phyloP scores from a whole-genome alignment of 768 basidiomycete species.

The Peribolospora baueri region DNA sequence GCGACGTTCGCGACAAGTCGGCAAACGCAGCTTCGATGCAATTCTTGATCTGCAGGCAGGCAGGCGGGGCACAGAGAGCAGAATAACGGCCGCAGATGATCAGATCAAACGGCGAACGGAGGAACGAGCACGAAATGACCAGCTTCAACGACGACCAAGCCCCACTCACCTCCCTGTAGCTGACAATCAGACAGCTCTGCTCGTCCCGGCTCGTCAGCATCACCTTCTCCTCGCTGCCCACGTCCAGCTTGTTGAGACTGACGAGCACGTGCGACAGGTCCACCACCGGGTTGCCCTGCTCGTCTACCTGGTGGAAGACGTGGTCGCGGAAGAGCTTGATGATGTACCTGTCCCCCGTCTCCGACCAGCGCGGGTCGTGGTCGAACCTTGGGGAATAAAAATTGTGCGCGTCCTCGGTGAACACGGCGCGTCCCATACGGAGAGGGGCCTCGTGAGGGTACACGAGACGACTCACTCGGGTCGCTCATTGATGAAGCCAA shows the following conservation, averaged over 20 bases:
- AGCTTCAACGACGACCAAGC: no score
- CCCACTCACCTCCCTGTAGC: constrained; percentile 10
- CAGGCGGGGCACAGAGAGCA: background rate
- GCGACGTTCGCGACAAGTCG: constrained; percentile 2
- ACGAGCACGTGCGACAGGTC: constrained; percentile 75
- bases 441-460: background rate
- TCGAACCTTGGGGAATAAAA: constrained; percentile 39
- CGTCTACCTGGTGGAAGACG: constrained; percentile 92
- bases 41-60: constrained; percentile 9
- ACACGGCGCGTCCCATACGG: background rate
- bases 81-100: background rate
- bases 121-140: background rate
- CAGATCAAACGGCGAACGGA: background rate
- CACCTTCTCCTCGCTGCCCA: constrained; percentile 73
- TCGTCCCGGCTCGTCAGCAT: constrained; percentile 91
- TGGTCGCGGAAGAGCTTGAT: constrained; percentile 95
- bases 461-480: constrained; percentile 47
- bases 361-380: constrained; percentile 89
- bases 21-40: constrained; percentile 13
- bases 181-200: constrained; percentile 61
- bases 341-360: constrained; percentile 93
- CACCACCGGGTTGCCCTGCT: constrained; percentile 63
- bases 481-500: constrained; percentile 97
- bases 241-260: constrained; percentile 88
- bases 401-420: background rate